Conservation (phyloP, 176 grass and related monocot genomes). For the Triticum dicoccoides region DNA sequence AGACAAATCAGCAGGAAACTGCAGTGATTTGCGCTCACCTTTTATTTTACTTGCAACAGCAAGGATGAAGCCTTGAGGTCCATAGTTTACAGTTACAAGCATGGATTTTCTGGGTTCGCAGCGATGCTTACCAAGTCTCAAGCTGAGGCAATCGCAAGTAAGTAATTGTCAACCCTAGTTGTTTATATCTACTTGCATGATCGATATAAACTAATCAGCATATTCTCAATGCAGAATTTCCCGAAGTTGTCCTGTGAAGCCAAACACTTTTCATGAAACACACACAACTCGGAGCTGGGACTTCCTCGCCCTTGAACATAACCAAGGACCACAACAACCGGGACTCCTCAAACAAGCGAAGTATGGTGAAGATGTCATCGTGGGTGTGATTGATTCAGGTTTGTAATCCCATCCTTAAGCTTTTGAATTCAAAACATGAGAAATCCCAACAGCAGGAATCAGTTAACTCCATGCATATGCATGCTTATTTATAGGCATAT, state of each 20-base stretch:
- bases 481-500: slow-evolving; percentile 27
- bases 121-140: slow-evolving; percentile 19
- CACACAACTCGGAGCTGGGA: slow-evolving; percentile 54
- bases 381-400: slow-evolving; percentile 44
- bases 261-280: background rate
- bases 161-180: background rate
- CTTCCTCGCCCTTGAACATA: slow-evolving; percentile 24
- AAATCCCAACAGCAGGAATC: too few relatives aligned
- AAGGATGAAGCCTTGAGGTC: slow-evolving; percentile 17
- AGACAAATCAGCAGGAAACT: too few relatives aligned
- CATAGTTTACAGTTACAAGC: slow-evolving; percentile 15
- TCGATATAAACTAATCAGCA: background rate
- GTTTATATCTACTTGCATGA: too few relatives aligned
- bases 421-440: too few relatives aligned
- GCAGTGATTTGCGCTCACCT: background rate
- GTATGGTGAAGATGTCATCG: slow-evolving; percentile 48
- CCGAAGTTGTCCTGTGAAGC: slow-evolving; percentile 33
- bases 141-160: background rate
- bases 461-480: background rate
- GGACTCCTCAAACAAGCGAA: slow-evolving; percentile 21
- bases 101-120: slow-evolving; percentile 25
- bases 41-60: background rate
- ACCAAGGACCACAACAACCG: background rate
- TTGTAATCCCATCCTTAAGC: background rate
- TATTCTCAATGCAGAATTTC: background rate